Evolutionary conservation across 441 rosid species (phyloP).

Genomic region (Syzygium syzygioides): DNA sequence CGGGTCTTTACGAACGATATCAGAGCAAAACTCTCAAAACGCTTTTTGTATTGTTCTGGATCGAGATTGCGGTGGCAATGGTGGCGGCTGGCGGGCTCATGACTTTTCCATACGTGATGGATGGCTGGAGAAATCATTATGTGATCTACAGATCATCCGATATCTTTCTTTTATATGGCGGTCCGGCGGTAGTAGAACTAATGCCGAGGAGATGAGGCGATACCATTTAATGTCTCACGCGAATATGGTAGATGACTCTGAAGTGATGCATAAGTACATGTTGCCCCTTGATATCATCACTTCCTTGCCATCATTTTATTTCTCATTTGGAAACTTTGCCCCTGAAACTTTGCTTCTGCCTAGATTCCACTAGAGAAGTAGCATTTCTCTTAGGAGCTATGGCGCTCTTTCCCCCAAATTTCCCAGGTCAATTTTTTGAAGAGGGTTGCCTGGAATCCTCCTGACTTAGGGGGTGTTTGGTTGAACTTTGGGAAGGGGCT

Average conservation of each 20-base stretch:
- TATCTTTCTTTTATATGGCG: not conserved
- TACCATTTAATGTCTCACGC: not conserved
- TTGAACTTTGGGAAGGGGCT: no score
- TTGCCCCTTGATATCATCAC: no score
- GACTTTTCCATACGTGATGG: not conserved
- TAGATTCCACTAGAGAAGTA: not conserved
- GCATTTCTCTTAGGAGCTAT: not conserved
- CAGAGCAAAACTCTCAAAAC: not conserved
- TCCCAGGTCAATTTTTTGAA: not conserved
- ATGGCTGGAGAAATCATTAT: not conserved
- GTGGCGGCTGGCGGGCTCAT: not conserved
- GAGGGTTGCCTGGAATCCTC: not conserved
- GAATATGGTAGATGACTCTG: not conserved
- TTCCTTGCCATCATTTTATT: not conserved
- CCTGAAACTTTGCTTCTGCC: not conserved
- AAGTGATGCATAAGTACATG: not conserved
- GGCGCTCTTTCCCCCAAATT: not conserved
- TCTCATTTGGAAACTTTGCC: not conserved
- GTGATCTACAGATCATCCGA: not conserved
- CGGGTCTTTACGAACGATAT: not conserved
- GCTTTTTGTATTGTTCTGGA: not conserved
- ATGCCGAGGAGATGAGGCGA: not conserved
- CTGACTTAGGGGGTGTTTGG: no score
- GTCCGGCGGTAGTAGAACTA: not conserved
- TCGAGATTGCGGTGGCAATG: not conserved